These are phyloP conservation scores for Pholiota molesta DNA, from an alignment of 768 basidiomycete species.

Conservation along the genomic window DNA sequence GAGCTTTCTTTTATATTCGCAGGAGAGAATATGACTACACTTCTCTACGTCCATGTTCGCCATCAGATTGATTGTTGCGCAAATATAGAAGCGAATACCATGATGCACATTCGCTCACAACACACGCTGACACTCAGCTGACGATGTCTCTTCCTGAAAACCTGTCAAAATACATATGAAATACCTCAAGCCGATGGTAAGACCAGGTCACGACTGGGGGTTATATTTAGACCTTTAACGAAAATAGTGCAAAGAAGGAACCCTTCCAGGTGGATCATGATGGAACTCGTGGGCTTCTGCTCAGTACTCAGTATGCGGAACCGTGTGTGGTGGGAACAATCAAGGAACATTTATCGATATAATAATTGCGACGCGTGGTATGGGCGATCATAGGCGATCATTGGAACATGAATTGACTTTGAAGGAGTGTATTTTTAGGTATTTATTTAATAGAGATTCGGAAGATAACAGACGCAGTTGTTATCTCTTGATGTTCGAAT, in stretches of 20 bases:
- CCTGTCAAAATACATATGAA: constrained; percentile 9
- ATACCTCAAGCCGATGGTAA: background rate
- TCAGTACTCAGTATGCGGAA: background rate
- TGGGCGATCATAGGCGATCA: background rate
- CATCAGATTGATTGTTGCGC: background rate
- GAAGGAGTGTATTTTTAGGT: background rate
- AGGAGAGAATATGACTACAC: background rate
- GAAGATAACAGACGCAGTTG: background rate
- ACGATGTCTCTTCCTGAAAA: background rate
- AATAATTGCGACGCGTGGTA: background rate
- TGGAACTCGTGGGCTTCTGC: background rate
- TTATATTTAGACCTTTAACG: background rate
- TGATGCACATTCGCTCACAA: background rate
- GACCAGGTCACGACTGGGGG: background rate
- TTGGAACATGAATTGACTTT: background rate
- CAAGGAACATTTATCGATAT: too few species aligned
- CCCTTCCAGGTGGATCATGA: background rate
- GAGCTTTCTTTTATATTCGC: background rate
- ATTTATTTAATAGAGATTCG: background rate
- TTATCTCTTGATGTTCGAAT: background rate
- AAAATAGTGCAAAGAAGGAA: background rate
- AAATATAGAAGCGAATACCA: background rate
- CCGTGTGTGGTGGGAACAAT: background rate
- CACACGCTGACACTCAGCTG: constrained; percentile 1
- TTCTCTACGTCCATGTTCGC: background rate